Base-by-base conservation (phyloP, 768 basidiomycete species). In the Serendipita indica region DNA sequence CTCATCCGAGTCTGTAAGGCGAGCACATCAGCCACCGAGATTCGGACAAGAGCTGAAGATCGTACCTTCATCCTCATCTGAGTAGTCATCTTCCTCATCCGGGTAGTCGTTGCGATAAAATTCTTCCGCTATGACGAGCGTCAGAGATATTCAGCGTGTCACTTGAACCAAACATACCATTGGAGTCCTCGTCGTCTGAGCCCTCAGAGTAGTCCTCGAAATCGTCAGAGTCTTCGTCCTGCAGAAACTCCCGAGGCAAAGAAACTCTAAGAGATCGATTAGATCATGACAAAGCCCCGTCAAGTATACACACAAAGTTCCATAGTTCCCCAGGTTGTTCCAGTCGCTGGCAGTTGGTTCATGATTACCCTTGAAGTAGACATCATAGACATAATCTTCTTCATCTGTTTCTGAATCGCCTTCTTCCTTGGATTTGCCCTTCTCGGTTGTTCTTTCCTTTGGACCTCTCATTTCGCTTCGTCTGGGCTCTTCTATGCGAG, bases 81-180 rank as follows among this genome's bases (percentile, higher is more conserved):
- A 71, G 22, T 72, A 72, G 1, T 70, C 66, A 27, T 64, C 71
- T 35, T 82, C 80, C 52, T 83, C 86, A 27, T 87, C 85, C 3
- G 86, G 86, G 63, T 89, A 89, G 65, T 89, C 86, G 60, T 89
- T 89, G 64, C 79, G 86, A 69, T 87, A 88, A 65, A 82, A 87
- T 62, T 86, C 86, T 68, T 89, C 86, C 16, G 82, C 86, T 88
- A 64, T 30, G 12, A 25, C 18, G 49, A 39, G 22, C 46, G 12
- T 20, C 45, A 46, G n/a, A n/a, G n/a, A n/a, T n/a, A 46, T 14
- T 25, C 45, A 46, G 32, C 14, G 3, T 49, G 37, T 61, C 49
- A 59, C 30, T 43, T 39, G 33, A 58, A 33, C 10, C 10, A 33
- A 3, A 32, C 43, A n/a, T 70, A 86, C 87, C 84, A 69, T 89